These are phyloP conservation scores for Aspergillus sp. DNA, from an alignment of 2,329 filamentous ascomycete genomes.

Conservation along the genomic window DNA sequence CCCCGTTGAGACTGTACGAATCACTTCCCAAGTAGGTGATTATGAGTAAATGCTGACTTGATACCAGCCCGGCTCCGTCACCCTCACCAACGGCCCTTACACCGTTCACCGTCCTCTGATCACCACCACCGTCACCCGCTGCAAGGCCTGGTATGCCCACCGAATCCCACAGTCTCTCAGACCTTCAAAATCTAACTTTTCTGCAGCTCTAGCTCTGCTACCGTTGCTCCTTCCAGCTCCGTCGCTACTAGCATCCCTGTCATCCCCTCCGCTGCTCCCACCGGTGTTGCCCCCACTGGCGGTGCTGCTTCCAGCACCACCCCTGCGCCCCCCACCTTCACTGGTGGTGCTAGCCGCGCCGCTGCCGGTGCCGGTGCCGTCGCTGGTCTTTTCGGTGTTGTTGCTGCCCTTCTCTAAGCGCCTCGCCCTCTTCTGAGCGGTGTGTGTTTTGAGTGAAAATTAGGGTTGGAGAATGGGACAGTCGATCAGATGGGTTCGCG, in stretches of 20 bases:
- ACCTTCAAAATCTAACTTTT: conserved; percentile 5
- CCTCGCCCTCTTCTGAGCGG: background rate
- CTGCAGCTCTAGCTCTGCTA: conserved; percentile 23
- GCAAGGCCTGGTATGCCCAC: conserved; percentile 40
- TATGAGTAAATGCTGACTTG: background rate
- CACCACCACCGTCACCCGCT: conserved; percentile 54
- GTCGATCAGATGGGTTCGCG: background rate
- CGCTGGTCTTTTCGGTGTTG: conserved; percentile 54
- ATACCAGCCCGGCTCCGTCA: conserved; percentile 63
- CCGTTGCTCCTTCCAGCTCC: conserved; percentile 13
- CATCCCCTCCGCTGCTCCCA: conserved; percentile 12
- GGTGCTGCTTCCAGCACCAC: conserved; percentile 22
- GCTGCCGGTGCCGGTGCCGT: conserved; percentile 49
- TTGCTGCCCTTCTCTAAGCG: conserved; percentile 47
- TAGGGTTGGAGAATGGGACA: background rate
- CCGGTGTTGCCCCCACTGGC: conserved; percentile 8
- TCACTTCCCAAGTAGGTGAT: too few relatives aligned
- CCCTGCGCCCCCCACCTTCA: conserved; percentile 41
- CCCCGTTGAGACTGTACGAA: conserved; percentile 63
- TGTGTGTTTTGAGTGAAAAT: background rate
- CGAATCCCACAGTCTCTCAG: background rate
- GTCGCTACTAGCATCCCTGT: conserved; percentile 14
- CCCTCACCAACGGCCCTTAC: conserved; percentile 72
- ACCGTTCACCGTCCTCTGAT: conserved; percentile 56
- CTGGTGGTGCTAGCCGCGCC: conserved; percentile 53